Percentiles rank a stretch among this genome's conserved stretches.
Evolutionary conservation across 2,329 filamentous ascomycete species (phyloP).

Genomic region (Trichoderma atroviride): DNA sequence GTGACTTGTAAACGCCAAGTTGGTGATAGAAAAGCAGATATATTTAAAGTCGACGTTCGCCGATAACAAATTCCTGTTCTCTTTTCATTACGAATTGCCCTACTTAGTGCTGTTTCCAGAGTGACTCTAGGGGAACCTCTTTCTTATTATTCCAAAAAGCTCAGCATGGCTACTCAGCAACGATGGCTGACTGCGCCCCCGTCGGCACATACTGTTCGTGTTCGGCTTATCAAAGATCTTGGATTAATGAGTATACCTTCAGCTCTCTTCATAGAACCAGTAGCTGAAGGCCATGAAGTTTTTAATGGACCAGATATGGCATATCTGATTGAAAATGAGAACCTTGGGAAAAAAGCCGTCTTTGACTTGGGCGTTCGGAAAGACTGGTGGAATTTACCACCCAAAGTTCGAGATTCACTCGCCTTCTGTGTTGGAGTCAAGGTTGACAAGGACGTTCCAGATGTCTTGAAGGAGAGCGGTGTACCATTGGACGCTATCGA

Average conservation of each 20-base stretch:
- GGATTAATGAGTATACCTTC: background rate
- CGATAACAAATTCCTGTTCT: background rate
- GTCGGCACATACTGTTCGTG: background rate
- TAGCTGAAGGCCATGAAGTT: background rate
- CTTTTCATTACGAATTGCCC: background rate
- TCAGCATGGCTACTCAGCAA: background rate
- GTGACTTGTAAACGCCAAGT: background rate
- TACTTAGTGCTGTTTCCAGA: background rate
- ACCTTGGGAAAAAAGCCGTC: background rate
- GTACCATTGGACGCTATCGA: slow-evolving; percentile 26
- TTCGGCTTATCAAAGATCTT: slow-evolving; percentile 8
- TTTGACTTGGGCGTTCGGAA: slow-evolving; percentile 15
- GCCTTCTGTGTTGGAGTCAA: slow-evolving; percentile 1
- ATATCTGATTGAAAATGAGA: slow-evolving; percentile 14
- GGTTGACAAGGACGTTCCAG: slow-evolving; percentile 2
- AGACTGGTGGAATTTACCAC: slow-evolving; percentile 15
- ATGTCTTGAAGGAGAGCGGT: slow-evolving; percentile 5
- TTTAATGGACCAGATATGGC: background rate
- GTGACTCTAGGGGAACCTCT: background rate
- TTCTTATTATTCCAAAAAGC: background rate
- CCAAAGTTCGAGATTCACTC: slow-evolving; percentile 14
- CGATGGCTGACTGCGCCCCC: background rate
- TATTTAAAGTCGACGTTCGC: background rate
- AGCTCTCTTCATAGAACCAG: background rate
- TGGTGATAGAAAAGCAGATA: background rate